Evolutionary conservation across 139 green algal species (phyloP), one percentile per base, ranked within the genome.

Genomic region (Eudorina sp.): DNA sequence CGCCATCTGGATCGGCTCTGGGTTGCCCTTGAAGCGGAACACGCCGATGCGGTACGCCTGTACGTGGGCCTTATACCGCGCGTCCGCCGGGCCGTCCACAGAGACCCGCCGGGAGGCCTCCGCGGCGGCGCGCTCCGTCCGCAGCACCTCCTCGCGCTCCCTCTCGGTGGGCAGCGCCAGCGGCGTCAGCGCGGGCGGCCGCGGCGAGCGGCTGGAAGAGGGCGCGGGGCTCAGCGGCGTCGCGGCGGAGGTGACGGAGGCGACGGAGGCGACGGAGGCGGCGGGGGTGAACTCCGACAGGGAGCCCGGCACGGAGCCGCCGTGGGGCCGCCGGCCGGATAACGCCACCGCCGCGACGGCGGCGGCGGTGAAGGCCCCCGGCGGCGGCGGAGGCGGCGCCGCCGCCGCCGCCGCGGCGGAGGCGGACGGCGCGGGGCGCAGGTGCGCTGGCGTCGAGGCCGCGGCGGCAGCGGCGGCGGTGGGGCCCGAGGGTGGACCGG

Each of bases 21-120:
- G 90, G 41, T 70, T 89, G 48, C 90, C 90, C 69, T 93, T 93
- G 83, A 93, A 93, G 25, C 62, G 78, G 70, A 84, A 93, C 19
- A 36, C 29, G 40, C 90, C 90, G 27, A 90, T 64, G 51, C 83
- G 72, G 69, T 82, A 29, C 14, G 76, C 76, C 18, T 3, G 14
- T 11, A 89, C 72, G 0, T 18, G 31, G 55, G 21, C 66, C 34
- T 0, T 4, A 46, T 81, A 80, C 23, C 23, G 29, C 27, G 34
- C 46, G 48, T 55, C 80, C 7, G 13, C 43, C 4, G 80, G 62
- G 36, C 60, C 80, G 43, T 86, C 80, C 18, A 86, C 43, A 31
- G 34, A n/a, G 1, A 86, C 31, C 29, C 46, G 45, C 21, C 31
- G 43, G 7, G 5, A 1, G 16, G 36, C 80, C 1, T 60, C 80